Conservation (phyloP, 1,139 yeast genomes). For the Blastobotrys aristatus region DNA sequence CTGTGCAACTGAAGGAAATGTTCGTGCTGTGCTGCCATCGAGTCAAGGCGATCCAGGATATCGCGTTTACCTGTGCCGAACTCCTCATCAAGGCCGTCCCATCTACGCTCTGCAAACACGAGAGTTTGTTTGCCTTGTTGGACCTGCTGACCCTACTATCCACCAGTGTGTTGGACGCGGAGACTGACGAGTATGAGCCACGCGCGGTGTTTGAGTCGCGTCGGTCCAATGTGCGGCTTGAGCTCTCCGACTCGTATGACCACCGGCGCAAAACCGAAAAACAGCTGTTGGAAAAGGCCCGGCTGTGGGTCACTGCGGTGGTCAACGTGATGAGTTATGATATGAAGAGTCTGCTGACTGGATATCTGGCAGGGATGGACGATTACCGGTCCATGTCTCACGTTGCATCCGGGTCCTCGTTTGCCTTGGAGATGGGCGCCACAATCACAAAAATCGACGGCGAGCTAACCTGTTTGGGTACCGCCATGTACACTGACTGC, state of each 20-base stretch:
- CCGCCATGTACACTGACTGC: constrained; percentile 44
- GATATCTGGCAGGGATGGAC: constrained; percentile 54
- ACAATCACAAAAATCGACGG: constrained; percentile 56
- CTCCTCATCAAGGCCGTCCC: constrained; percentile 66
- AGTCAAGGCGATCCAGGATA: constrained; percentile 65
- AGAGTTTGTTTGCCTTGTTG: constrained; percentile 68
- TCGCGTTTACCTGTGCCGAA: constrained; percentile 78
- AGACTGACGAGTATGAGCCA: constrained; percentile 80
- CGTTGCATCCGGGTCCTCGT: constrained; percentile 75
- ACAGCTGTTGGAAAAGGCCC: constrained; percentile 54
- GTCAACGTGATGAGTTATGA: constrained; percentile 61
- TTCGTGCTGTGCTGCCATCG: constrained; percentile 75
- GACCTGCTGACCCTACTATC: constrained; percentile 76
- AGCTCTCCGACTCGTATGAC: constrained; percentile 69
- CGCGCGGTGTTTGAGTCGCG: constrained; percentile 62
- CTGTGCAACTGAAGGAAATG: constrained; percentile 65
- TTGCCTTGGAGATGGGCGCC: constrained; percentile 88
- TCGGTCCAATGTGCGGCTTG: constrained; percentile 49
- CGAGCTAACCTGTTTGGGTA: constrained; percentile 27
- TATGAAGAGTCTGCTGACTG: constrained; percentile 69
- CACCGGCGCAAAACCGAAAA: constrained; percentile 71
- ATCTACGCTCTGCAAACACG: constrained; percentile 69
- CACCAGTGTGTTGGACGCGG: constrained; percentile 82
- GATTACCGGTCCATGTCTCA: constrained; percentile 32
- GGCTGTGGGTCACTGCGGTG: constrained; percentile 57